Evolutionary conservation across 345 rosid species (phyloP).

Genomic region (Odontarrhena argentea): DNA sequence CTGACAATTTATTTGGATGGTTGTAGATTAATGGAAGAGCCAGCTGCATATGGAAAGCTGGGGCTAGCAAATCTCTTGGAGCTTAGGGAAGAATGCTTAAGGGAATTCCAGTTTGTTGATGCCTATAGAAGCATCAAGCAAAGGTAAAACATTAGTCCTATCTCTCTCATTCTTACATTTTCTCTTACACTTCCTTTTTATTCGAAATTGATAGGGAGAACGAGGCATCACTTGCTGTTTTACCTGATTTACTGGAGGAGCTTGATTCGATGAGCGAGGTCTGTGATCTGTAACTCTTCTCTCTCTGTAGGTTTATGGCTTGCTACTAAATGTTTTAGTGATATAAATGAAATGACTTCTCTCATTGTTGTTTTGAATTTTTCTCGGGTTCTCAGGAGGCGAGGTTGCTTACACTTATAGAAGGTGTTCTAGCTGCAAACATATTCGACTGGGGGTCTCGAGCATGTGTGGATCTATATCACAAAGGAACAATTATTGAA

Average conservation of each 20-base stretch:
- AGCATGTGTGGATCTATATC: slow-evolving; percentile 98
- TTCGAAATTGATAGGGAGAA: slow-evolving; percentile 69
- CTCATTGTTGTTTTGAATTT: slow-evolving; percentile 4
- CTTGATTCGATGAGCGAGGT: slow-evolving; percentile 91
- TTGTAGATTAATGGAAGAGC: slow-evolving; percentile 94
- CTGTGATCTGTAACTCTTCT: too few species aligned
- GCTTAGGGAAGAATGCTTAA: slow-evolving; percentile 94
- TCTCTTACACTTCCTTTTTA: slow-evolving; percentile 23
- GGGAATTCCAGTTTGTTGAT: slow-evolving; percentile 95
- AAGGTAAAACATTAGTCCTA: slow-evolving; percentile 51
- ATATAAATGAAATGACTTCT: slow-evolving; percentile 13
- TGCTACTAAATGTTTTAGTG: background rate
- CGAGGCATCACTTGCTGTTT: slow-evolving; percentile 98
- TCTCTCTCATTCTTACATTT: slow-evolving; percentile 17
- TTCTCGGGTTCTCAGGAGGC: slow-evolving; percentile 63
- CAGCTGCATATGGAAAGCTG: slow-evolving; percentile 95
- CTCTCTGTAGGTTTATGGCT: slow-evolving; percentile 11
- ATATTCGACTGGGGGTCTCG: slow-evolving; percentile 99
- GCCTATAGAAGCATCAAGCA: slow-evolving; percentile 95
- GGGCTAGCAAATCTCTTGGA: slow-evolving; percentile 99
- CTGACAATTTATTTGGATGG: slow-evolving; percentile 11
- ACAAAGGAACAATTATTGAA: slow-evolving; percentile 96
- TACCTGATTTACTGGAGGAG: slow-evolving; percentile 83
- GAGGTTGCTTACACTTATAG: slow-evolving; percentile 83
- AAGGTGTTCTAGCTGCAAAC: slow-evolving; percentile 98